Base-by-base conservation (phyloP, 352 stramenopile genomes). In the Albugo laibachii region DNA sequence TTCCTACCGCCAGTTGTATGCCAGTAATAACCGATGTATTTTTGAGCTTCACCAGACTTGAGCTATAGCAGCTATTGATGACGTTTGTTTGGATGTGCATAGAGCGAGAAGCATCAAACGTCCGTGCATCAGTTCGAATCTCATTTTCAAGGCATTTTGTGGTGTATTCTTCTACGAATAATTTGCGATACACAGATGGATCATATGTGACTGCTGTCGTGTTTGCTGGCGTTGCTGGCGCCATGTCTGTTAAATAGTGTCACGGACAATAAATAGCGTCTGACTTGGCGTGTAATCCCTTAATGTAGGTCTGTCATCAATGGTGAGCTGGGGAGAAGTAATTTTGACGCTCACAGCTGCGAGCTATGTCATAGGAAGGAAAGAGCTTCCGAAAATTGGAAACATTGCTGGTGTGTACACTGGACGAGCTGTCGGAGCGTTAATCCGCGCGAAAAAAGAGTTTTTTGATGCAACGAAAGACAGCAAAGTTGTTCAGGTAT, bases 391-490 rank as follows among this genome's bases (percentile, higher is more conserved):
- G 19, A 80, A 80, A 58, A 57, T 83, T 42, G 71, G 65, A 1
- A 68, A 62, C 46, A 68, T 79, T 20, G 19, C 77, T 11, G 74
- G 74, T 0, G 16, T 72, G 13, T 83, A 81, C 57, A 65, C 58
- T 20, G 74, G 74, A 1, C 68, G 74, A 42, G 69, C 63, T 0
- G 62, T 86, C 10, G 74, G 74, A 20, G 74, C 74, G 10, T 72
- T 83, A 38, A 48, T 86, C 21, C 74, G 74, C 41, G 74, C 74
- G 34, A 86, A 86, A 56, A 76, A 83, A 41, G 70, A 86, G 59
- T 86, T 83, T 55, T 86, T 83, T 44, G 69, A 86, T 57, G 74
- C 70, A 18, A 86, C 74, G 1, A 80, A 74, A 37, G 67, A 83
- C 65, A 80, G 74, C 43, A 66, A 86, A 35, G 65, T 86, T 5